Evolutionary conservation across 257 asterid species (phyloP).

Genomic region (Primulina huaijiensis): DNA sequence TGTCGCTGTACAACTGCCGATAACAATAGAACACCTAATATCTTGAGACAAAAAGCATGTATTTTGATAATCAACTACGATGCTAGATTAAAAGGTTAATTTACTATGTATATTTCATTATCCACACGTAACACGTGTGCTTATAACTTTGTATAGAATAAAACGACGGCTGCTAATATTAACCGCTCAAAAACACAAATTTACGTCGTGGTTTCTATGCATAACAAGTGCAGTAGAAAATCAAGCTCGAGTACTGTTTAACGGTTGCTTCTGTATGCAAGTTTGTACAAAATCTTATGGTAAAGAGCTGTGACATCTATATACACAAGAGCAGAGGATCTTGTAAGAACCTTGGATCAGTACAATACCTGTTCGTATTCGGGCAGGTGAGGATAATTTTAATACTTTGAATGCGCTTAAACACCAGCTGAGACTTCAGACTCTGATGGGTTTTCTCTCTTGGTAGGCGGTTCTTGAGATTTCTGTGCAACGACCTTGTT

Average conservation of each 20-base stretch:
- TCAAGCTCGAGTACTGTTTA: slow-evolving; percentile 2
- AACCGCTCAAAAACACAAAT: too few relatives aligned
- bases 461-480: slow-evolving; percentile 60
- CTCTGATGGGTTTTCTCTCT: slow-evolving; percentile 46
- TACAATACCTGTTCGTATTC: slow-evolving; percentile 30
- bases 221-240: too few relatives aligned
- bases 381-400: slow-evolving; percentile 19
- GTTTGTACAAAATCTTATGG: slow-evolving; percentile 25
- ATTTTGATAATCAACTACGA: too few relatives aligned
- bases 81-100: too few relatives aligned
- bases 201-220: too few relatives aligned
- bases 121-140: too few relatives aligned
- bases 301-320: slow-evolving; percentile 30
- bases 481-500: slow-evolving; percentile 65
- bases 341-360: slow-evolving; percentile 26
- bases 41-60: too few relatives aligned
- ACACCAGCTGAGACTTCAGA: slow-evolving; percentile 67
- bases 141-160: too few relatives aligned
- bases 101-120: too few relatives aligned
- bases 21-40: too few relatives aligned
- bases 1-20: too few relatives aligned
- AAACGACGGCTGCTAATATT: too few relatives aligned
- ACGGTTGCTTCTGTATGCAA: slow-evolving; percentile 21
- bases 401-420: slow-evolving; percentile 30
- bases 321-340: slow-evolving; percentile 39